Conservation (phyloP, 148 eudicot genomes). For the Diospyros kaki region DNA sequence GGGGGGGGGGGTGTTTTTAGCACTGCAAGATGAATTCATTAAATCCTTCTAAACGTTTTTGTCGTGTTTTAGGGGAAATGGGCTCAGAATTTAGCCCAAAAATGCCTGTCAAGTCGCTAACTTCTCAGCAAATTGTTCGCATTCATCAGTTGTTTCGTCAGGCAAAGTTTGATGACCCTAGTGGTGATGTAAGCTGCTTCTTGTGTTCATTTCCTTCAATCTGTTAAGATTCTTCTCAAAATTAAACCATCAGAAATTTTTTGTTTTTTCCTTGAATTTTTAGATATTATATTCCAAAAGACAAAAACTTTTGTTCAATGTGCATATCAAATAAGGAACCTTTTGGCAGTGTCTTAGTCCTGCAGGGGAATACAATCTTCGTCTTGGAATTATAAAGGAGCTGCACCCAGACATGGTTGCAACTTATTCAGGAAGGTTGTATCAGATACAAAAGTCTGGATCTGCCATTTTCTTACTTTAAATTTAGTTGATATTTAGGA, state of each 20-base stretch:
- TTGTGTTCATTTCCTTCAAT: not conserved
- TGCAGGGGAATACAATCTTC: constrained; percentile 99
- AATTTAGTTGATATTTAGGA: not conserved
- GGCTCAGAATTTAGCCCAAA: constrained; percentile 88
- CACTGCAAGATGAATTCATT: not conserved
- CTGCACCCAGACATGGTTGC: constrained; percentile 99
- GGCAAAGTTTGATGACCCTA: constrained; percentile 97
- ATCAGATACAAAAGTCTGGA: constrained; percentile 9
- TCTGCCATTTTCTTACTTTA: not conserved
- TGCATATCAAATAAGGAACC: constrained; percentile 10
- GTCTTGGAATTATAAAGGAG: constrained; percentile 95
- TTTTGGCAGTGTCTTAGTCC: constrained; percentile 92
- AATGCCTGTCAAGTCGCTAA: constrained; percentile 79
- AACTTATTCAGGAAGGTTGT: constrained; percentile 97
- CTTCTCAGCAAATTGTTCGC: constrained; percentile 92
- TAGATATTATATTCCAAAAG: not conserved
- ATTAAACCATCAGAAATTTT: not conserved
- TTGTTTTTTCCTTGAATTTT: not conserved
- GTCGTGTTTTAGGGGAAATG: constrained; percentile 76
- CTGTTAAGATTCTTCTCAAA: not conserved
- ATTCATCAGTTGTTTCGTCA: constrained; percentile 99
- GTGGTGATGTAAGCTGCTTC: constrained; percentile 79
- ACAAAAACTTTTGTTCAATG: not conserved
- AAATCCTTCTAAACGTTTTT: constrained; percentile 10
- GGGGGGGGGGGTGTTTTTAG: not conserved